A percentile compares a stretch with the other conserved stretches of the same genome.
These are phyloP conservation scores for Apiospora phragmitis DNA, from an alignment of 2,329 filamentous ascomycete genomes.

Conservation along the genomic window DNA sequence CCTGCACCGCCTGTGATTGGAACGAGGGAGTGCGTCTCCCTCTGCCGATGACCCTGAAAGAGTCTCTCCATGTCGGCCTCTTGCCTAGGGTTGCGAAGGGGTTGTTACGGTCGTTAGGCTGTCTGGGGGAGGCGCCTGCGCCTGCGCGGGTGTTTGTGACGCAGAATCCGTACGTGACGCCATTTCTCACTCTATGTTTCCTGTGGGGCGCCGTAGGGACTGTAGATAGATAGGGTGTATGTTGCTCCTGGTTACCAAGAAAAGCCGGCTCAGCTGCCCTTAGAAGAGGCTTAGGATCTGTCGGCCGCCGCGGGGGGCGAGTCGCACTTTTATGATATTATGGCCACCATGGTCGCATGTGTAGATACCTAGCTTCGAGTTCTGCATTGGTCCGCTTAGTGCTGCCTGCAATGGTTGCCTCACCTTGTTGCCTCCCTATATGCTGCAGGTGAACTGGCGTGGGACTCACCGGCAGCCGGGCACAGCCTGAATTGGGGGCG, in stretches of 20 bases:
- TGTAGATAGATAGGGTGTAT: neutral
- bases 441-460: neutral
- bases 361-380: neutral
- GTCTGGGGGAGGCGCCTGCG: neutral
- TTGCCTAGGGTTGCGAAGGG: neutral
- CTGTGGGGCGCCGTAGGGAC: neutral
- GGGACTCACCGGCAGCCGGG: neutral
- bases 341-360: neutral
- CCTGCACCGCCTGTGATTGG: neutral
- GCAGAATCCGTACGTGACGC: neutral
- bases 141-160: neutral
- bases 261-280: neutral
- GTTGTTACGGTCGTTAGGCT: neutral
- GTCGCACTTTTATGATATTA: neutral
- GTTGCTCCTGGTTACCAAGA: neutral
- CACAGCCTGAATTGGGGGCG: neutral
- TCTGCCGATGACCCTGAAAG: neutral
- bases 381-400: neutral
- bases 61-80: neutral
- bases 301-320: neutral
- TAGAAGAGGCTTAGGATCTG: neutral
- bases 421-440: neutral
- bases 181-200: neutral
- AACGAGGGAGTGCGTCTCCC: neutral
- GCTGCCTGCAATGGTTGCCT: neutral